phyloP scores from a whole-genome alignment of 192 early-diverging fungal species.

The Rhizophagus prolifer region DNA sequence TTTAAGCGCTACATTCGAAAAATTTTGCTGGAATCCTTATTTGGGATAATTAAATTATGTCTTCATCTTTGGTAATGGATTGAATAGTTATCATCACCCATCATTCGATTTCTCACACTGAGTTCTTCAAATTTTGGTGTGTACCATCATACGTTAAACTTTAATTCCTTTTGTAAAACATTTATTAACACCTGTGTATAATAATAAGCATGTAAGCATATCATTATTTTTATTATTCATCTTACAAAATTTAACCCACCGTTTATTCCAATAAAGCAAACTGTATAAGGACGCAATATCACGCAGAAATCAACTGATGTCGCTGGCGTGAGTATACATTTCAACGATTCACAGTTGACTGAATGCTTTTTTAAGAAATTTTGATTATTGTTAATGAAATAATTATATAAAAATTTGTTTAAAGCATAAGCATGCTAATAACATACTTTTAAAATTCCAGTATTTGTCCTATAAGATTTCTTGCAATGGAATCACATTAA shows the following conservation, averaged over 20 bases:
- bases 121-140: constrained; percentile 40
- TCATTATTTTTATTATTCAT: background rate
- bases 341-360: constrained; percentile 66
- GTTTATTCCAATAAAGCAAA: constrained; percentile 92
- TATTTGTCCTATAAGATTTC: constrained; percentile 68
- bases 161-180: background rate
- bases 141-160: background rate
- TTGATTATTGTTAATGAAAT: background rate
- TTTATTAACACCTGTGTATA: constrained; percentile 12
- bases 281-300: constrained; percentile 90
- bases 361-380: constrained; percentile 47
- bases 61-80: constrained; percentile 40
- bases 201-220: no score
- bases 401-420: background rate
- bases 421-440: background rate
- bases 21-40: constrained; percentile 33
- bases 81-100: constrained; percentile 56
- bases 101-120: constrained; percentile 37
- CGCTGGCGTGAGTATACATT: constrained; percentile 81
- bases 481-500: constrained; percentile 79
- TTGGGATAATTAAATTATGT: constrained; percentile 47
- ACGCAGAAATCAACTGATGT: constrained; percentile 88
- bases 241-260: constrained; percentile 56
- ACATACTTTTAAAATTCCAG: constrained; percentile 74
- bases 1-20: constrained; percentile 53